phyloP scores from a whole-genome alignment of 2,329 filamentous ascomycete species.

The Aspergillus brasiliensis region DNA sequence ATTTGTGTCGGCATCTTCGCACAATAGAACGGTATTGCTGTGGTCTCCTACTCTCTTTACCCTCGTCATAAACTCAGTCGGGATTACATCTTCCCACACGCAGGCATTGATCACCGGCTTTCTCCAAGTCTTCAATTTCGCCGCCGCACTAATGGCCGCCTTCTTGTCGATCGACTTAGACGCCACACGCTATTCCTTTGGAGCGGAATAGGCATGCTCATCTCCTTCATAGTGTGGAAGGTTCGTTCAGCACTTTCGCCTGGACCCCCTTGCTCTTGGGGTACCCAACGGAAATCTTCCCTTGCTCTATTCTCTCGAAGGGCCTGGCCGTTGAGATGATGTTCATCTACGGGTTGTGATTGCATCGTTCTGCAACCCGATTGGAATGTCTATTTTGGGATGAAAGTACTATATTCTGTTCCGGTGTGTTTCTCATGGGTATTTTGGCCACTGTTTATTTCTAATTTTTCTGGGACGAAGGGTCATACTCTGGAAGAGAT shows the following conservation, averaged over 20 bases:
- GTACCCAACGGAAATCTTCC: slow-evolving; percentile 52
- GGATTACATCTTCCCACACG: slow-evolving; percentile 38
- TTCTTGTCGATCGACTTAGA: slow-evolving; percentile 46
- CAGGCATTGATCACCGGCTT: slow-evolving; percentile 47
- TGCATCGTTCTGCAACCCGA: slow-evolving; percentile 23
- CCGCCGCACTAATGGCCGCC: slow-evolving; percentile 40
- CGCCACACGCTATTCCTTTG: slow-evolving; percentile 48
- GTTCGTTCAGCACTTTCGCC: slow-evolving; percentile 38
- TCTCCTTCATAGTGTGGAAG: slow-evolving; percentile 47
- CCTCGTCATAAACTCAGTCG: slow-evolving; percentile 40
- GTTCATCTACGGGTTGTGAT: slow-evolving; percentile 30
- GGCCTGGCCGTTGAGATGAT: slow-evolving; percentile 45
- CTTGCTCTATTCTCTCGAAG: slow-evolving; percentile 53
- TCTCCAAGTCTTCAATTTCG: slow-evolving; percentile 44
- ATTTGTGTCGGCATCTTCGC: slow-evolving; percentile 36
- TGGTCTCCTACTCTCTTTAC: slow-evolving; percentile 46
- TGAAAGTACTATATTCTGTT: slow-evolving; percentile 46
- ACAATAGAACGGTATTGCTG: slow-evolving; percentile 59
- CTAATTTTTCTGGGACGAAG: slow-evolving; percentile 39
- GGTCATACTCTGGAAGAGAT: slow-evolving; percentile 38
- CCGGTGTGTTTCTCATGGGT: slow-evolving; percentile 35
- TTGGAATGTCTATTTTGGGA: slow-evolving; percentile 33
- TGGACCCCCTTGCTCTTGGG: slow-evolving; percentile 32
- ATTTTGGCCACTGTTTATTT: slow-evolving; percentile 38
- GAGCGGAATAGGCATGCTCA: slow-evolving; percentile 48